phyloP scores from a whole-genome alignment of 1,284 basidiomycete genomes.

The Melampsora americana region DNA sequence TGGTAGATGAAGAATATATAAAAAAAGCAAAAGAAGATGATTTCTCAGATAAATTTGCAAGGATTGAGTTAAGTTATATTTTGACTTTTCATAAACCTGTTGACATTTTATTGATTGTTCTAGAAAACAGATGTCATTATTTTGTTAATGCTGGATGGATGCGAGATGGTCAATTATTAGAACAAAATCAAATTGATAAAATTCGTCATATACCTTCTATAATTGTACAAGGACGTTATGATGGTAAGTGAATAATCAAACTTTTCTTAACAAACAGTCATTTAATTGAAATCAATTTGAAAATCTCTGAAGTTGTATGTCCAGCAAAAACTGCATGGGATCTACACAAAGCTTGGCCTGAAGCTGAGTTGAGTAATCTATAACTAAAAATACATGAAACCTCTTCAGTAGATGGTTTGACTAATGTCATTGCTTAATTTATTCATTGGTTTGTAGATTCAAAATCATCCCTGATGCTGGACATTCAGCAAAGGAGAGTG shows the following conservation, averaged over 20 bases:
- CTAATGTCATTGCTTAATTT: constrained; percentile 26
- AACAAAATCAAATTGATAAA: constrained; percentile 79
- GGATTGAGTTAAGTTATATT: constrained; percentile 41
- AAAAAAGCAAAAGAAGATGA: constrained; percentile 44
- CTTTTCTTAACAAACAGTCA: not conserved
- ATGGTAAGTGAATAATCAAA: constrained; percentile 40
- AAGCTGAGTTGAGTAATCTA: constrained; percentile 56
- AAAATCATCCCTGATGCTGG: constrained; percentile 85
- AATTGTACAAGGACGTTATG: constrained; percentile 73
- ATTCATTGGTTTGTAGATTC: constrained; percentile 57
- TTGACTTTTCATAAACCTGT: too few species aligned
- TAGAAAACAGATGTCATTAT: constrained; percentile 28
- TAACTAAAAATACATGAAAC: not conserved
- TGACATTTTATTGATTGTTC: not conserved
- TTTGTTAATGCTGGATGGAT: constrained; percentile 67
- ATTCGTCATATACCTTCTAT: constrained; percentile 82
- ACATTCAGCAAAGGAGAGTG: constrained; percentile 76
- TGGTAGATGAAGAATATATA: constrained; percentile 49
- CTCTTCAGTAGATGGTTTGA: not conserved
- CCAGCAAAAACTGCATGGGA: constrained; percentile 56
- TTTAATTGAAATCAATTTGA: too few species aligned
- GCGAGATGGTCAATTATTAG: constrained; percentile 80
- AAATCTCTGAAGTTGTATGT: constrained; percentile 54
- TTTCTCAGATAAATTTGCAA: constrained; percentile 42
- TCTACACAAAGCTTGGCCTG: constrained; percentile 69